Percentiles rank a stretch among this genome's conserved stretches.
phyloP scores from a whole-genome alignment of 225 moss, liverwort and hornwort genomes.

The Marchantia polymorpha region DNA sequence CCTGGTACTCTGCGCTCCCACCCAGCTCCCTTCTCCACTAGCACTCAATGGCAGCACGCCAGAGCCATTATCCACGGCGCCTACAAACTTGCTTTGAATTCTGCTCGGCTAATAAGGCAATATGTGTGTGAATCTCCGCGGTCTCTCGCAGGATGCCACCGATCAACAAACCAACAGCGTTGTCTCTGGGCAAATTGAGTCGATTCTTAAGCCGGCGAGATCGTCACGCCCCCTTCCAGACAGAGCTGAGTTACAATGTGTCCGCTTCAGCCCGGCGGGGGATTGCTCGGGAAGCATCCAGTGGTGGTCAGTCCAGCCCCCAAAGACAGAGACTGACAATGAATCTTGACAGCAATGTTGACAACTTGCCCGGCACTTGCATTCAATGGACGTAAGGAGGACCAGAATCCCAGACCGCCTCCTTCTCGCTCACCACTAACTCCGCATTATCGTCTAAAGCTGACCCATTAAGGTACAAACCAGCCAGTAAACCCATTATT shows the following conservation, averaged over 20 bases:
- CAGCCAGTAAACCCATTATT: too few relatives aligned
- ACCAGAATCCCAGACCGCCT: too few relatives aligned
- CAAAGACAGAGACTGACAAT: not conserved
- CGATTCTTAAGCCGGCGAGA: not conserved
- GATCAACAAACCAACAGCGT: not conserved
- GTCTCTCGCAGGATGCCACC: not conserved
- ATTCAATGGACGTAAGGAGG: too few relatives aligned
- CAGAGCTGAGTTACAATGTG: not conserved
- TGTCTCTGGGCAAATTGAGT: not conserved
- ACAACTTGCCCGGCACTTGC: too few relatives aligned
- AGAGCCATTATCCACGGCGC: not conserved
- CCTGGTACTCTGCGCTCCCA: not conserved
- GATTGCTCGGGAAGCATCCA: not conserved
- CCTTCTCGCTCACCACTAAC: too few relatives aligned
- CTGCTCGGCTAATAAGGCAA: not conserved
- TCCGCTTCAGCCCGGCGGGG: not conserved
- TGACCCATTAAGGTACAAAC: too few relatives aligned
- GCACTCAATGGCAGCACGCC: not conserved
- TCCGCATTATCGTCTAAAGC: too few relatives aligned
- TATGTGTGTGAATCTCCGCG: not conserved
- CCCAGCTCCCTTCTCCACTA: not conserved
- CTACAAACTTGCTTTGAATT: not conserved
- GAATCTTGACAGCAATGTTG: not conserved
- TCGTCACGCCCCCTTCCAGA: not conserved
- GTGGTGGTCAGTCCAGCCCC: not conserved